Evolutionary conservation across 1,284 basidiomycete genomes (phyloP), one percentile per base, ranked within the genome.

Genomic region (Puccinia triticina): DNA sequence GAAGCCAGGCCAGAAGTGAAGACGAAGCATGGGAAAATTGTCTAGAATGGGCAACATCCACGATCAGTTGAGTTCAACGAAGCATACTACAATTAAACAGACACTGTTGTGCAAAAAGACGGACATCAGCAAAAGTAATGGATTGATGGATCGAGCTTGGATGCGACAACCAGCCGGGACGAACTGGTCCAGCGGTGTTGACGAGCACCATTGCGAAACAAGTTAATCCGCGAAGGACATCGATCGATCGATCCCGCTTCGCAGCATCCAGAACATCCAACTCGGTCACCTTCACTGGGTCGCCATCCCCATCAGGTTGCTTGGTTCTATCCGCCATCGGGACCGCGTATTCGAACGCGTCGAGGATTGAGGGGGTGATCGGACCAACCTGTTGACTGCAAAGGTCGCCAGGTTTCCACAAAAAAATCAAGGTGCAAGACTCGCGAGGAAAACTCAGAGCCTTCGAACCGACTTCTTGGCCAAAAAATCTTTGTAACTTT

Each of bases 121-220:
- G 18, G 10, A 82, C 79, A 67, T 82, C 79, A 40, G 79, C 79
- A 73, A 82, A 82, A 29, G 79, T 66, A 59, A 82, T 82, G 12
- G 71, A 37, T 14, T 82, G 43, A 37, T 53, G 3, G 46, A 82
- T 46, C 23, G 40, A 40, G 14, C 10, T 57, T 8, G 79, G 50
- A 69, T 82, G 79, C 16, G 59, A 40, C 16, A 82, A 61, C 55
- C 71, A 74, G 23, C 3, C 1, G 12, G 79, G 79, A n/a, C 55
- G 67, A 26, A 48, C 46, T 29, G 78, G 37, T 29, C 23, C 55
- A 21, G 79, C 79, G 61, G 71, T 75, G 53, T 82, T 82, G 48
- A 82, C 79, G 29, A 82, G 50, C 18, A 82, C 53, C 79, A 82
- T 82, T 12, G 32, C 57, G 12, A 82, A 75, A 23, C 40, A 66